A percentile compares a stretch with the other conserved stretches of the same genome.
These are phyloP conservation scores for Aristolochia contorta DNA, from an alignment of 164 flowering plant species.

Conservation along the genomic window DNA sequence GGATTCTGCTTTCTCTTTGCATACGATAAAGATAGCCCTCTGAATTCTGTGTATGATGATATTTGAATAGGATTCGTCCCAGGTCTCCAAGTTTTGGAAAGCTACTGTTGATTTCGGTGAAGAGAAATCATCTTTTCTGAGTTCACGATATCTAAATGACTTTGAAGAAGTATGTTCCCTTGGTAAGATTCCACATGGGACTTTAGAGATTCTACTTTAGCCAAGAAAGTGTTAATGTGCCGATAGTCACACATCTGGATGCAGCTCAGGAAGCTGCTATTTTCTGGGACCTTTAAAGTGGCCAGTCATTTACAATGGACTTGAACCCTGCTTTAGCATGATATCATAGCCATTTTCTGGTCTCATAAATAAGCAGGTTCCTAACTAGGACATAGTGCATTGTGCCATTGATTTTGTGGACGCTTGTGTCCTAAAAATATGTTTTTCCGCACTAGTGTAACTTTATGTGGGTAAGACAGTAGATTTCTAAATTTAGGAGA, in stretches of 20 bases:
- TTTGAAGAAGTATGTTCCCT: conserved; percentile 87
- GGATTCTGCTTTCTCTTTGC: neutral
- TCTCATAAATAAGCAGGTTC: too few species aligned
- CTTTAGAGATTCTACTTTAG: neutral
- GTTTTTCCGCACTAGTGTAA: too few species aligned
- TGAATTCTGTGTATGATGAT: neutral
- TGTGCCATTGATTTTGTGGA: too few species aligned
- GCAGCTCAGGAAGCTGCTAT: neutral
- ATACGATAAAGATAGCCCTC: neutral
- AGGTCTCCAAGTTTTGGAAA: conserved; percentile 66
- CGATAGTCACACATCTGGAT: neutral
- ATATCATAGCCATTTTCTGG: too few species aligned
- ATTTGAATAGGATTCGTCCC: conserved; percentile 48
- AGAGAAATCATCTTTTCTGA: conserved; percentile 32
- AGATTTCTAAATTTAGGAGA: too few species aligned
- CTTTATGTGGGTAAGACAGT: too few species aligned
- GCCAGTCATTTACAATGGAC: too few species aligned
- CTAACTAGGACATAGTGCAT: too few species aligned
- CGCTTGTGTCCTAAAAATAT: too few species aligned
- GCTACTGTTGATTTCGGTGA: conserved; percentile 42
- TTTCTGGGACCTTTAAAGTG: too few species aligned
- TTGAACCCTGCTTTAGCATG: too few species aligned
- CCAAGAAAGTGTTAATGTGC: too few species aligned
- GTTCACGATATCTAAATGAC: conserved; percentile 85
- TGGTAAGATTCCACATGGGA: conserved; percentile 33